Base-by-base conservation (phyloP, 176 grass and related monocot genomes). In the Saccharum officinarum region DNA sequence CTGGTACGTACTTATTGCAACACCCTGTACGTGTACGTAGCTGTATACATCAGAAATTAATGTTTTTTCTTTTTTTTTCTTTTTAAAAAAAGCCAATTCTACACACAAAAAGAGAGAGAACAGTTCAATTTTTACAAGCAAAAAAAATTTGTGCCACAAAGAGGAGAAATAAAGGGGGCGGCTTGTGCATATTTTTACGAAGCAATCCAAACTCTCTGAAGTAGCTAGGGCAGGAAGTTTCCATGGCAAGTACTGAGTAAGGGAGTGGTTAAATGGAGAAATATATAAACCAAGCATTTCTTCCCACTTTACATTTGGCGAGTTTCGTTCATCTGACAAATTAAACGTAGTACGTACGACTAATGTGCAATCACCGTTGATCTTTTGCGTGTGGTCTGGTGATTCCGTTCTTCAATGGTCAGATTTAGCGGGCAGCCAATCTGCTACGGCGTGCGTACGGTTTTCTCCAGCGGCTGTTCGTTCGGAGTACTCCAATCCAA, bases 381-480 rank as follows among this genome's bases (percentile, higher is more conserved):
- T 85, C 46, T 12, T n/a, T 41, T 59, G n/a, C 37, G 34, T 60
- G 80, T 12, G 26, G 8, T 47, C 52, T 55, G 47, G 49, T 63
- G 1, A 63, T 10, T 8, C n/a, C 6, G 8, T 31, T 2, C 45
- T 33, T 33, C 2, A 8, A 4, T 64, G 64, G 62, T 88, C 79
- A 88, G 80, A 49, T 71, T 87, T 82, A 26, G 50, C 10, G 20
- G 45, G 20, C 73, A 71, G 45, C 63, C 64, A 71, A 82, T 22
- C 66, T 50, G 40, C 50, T 78, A 63, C 80, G 73, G 80, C 54
- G 39, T 30, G 86, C 49, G 40, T 39, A 45, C 37, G 38, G 28
- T 37, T 71, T 82, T 80, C 57, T 39, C 44, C 42, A 3, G 77
- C 33, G 15, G 69, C 30, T 50, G 75, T 26, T 86, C 52, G 23